These are phyloP conservation scores for Theobroma grandiflorum DNA, from an alignment of 441 rosid species.

Conservation along the genomic window DNA sequence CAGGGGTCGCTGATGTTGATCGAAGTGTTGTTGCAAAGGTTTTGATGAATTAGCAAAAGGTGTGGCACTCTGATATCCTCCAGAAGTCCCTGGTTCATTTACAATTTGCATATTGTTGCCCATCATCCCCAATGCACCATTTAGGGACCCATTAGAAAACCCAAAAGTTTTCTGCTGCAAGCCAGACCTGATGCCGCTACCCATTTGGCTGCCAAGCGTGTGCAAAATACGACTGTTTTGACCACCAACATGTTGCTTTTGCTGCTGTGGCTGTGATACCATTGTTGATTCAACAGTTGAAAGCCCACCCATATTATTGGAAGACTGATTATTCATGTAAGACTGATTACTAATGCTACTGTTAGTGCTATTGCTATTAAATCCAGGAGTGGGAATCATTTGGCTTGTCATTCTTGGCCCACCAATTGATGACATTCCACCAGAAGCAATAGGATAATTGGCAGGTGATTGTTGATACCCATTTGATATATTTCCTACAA, in stretches of 20 bases:
- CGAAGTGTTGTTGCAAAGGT: slow-evolving; percentile 71
- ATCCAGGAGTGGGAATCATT: slow-evolving; percentile 99
- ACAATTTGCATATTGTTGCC: slow-evolving; percentile 63
- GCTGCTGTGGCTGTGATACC: slow-evolving; percentile 76
- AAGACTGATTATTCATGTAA: slow-evolving; percentile 70
- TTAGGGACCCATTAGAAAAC: slow-evolving; percentile 71
- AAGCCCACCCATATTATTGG: slow-evolving; percentile 69
- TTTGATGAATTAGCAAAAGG: slow-evolving; percentile 68
- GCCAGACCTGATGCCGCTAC: slow-evolving; percentile 77
- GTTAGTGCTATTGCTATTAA: slow-evolving; percentile 53
- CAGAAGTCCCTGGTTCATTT: slow-evolving; percentile 71
- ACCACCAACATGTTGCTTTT: slow-evolving; percentile 74
- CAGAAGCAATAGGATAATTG: slow-evolving; percentile 74
- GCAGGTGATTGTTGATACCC: slow-evolving; percentile 86
- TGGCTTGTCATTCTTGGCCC: slow-evolving; percentile 77
- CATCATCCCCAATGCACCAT: slow-evolving; percentile 77
- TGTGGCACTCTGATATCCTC: slow-evolving; percentile 56
- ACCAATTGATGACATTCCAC: slow-evolving; percentile 81
- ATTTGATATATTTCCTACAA: slow-evolving; percentile 75
- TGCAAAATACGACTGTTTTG: slow-evolving; percentile 83
- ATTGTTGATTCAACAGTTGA: slow-evolving; percentile 73
- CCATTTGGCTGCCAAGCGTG: slow-evolving; percentile 85
- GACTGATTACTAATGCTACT: slow-evolving; percentile 58
- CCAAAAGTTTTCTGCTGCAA: slow-evolving; percentile 85
- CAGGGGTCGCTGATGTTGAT: slow-evolving; percentile 72